Evolutionary conservation across 2,329 filamentous ascomycete species (phyloP).

Genomic region (Alternaria ventricosa): DNA sequence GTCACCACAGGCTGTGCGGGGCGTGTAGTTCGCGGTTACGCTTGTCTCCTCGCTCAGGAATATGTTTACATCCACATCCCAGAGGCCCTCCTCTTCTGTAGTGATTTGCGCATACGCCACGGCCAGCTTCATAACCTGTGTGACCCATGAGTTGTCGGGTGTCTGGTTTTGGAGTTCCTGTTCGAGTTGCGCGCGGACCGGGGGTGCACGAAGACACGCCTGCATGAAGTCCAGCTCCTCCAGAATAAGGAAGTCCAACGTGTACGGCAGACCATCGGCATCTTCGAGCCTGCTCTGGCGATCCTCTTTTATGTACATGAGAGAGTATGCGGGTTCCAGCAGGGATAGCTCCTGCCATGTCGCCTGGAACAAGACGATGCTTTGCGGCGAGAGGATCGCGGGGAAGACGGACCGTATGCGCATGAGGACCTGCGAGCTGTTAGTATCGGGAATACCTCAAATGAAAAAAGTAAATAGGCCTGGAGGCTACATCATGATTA

Average conservation of each 20-base stretch:
- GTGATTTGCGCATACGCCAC: constrained; percentile 89
- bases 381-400: constrained; percentile 80
- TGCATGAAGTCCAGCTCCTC: constrained; percentile 97
- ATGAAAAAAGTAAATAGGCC: background rate
- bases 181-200: constrained; percentile 88
- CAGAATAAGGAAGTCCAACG: constrained; percentile 88
- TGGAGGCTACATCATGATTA: background rate
- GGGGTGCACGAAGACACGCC: constrained; percentile 84
- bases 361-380: constrained; percentile 79
- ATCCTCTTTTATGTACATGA: constrained; percentile 85
- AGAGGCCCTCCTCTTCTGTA: constrained; percentile 89
- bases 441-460: constrained; percentile 1
- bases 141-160: constrained; percentile 72
- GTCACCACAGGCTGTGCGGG: constrained; percentile 89
- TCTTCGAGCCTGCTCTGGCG: constrained; percentile 89
- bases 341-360: constrained; percentile 87
- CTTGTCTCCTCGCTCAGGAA: constrained; percentile 95
- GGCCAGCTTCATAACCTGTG: constrained; percentile 85
- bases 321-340: constrained; percentile 74
- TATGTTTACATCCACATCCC: constrained; percentile 95
- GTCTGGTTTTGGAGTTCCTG: constrained; percentile 70
- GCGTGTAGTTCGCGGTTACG: constrained; percentile 94
- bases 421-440: constrained; percentile 71
- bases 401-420: constrained; percentile 87
- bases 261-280: constrained; percentile 89